Percentiles rank a stretch among this genome's conserved stretches.
Evolutionary conservation across 805 yeast species (phyloP).

Genomic region (Isabelozyma gotoi): DNA sequence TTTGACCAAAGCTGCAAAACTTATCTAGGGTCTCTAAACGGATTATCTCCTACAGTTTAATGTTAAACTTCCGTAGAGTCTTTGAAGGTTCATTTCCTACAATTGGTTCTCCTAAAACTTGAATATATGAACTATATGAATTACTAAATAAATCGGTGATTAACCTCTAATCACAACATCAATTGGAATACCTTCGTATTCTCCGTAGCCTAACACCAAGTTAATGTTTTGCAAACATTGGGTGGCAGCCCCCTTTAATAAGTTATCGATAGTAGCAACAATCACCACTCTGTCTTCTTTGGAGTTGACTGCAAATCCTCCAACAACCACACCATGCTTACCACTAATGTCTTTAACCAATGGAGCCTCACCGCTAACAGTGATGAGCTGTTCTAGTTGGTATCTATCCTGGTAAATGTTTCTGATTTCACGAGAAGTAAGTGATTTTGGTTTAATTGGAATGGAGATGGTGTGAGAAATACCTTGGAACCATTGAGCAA

Average conservation of each 20-base stretch:
- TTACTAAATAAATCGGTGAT: background rate
- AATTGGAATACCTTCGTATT: conserved; percentile 91
- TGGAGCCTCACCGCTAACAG: conserved; percentile 90
- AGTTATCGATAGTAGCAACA: conserved; percentile 93
- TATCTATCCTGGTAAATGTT: conserved; percentile 85
- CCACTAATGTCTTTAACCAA: conserved; percentile 88
- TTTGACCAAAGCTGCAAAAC: too few relatives aligned
- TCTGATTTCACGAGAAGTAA: conserved; percentile 81
- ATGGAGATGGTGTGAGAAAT: conserved; percentile 88
- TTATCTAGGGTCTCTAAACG: too few relatives aligned
- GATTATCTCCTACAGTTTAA: too few relatives aligned
- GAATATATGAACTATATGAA: background rate
- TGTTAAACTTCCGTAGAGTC: too few relatives aligned
- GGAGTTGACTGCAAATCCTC: conserved; percentile 93
- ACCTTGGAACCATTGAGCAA: conserved; percentile 99
- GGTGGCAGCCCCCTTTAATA: conserved; percentile 97
- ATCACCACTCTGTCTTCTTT: conserved; percentile 87
- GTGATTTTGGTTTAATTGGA: conserved; percentile 66
- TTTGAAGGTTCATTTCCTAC: too few relatives aligned
- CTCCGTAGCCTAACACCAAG: conserved; percentile 84
- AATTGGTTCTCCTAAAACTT: too few relatives aligned
- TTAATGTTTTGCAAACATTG: conserved; percentile 97
- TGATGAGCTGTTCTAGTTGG: conserved; percentile 80
- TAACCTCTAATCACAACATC: conserved; percentile 55
- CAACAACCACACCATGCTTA: conserved; percentile 91